Evolutionary conservation across 352 stramenopile genomes (phyloP), one percentile per base, ranked within the genome.

Genomic region (Phytophthora citrophthora): DNA sequence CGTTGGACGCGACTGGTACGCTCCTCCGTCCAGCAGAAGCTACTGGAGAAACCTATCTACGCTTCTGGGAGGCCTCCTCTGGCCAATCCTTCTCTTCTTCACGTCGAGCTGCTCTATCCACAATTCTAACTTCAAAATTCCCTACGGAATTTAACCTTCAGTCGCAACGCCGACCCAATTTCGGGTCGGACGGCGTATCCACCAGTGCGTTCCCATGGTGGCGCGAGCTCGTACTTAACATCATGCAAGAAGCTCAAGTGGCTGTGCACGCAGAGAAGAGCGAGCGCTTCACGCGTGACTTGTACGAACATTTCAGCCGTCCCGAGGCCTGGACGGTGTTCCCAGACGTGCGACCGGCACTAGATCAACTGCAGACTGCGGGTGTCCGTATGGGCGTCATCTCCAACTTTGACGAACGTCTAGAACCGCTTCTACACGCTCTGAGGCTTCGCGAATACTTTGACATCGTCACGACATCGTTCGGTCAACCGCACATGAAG

Each of bases 371-470:
- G 8, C 27, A 44, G 0, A 9, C 29, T 0, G 32, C 50, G 6
- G 40, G 56, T 1, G 61, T 91, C 1, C 40, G 64, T 4, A 70
- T 92, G 51, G 86, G 76, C 29, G 74, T 93, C 53, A 76, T 94
- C 27, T 94, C 83, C 51, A 90, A 94, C 68, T 93, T 91, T 65
- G 86, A 94, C 57, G 83, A 94, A 58, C 71, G 86, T 2, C 68
- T 94, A 4, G 67, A 75, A 29, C 16, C 41, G 2, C 66, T 94
- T 23, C 59, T 94, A 3, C 41, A 43, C 0, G 75, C 67, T 0
- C 50, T 93, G 38, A 57, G 57, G 27, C 76, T 94, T 12, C 56
- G 63, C 31, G 52, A 57, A 27, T 81, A 71, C 53, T 89, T 93
- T 34, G 54, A 83, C 5, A 72, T 80, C 31, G 76, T 91, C 46